Base-by-base conservation (phyloP, 371 early-diverging fungal genomes). In the Parasitella parasitica region DNA sequence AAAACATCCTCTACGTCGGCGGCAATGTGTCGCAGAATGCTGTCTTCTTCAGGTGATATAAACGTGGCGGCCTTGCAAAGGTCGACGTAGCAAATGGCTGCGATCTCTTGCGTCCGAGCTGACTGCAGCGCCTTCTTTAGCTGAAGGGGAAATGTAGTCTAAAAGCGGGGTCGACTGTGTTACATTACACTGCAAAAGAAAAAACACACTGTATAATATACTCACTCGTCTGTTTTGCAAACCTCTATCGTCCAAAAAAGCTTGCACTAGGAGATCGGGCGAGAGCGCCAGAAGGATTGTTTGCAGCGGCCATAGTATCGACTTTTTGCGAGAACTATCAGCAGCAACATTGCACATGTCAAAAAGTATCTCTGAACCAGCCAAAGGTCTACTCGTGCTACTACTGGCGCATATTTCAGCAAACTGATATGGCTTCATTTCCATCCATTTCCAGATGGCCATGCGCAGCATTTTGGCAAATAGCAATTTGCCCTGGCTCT, bases 371-470 rank as follows among this genome's bases (percentile, higher is more conserved):
- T 94, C 92, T n/a, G 85, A 83, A n/a, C 82, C 83, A 55, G 87
- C 89, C 61, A 91, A 88, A 49, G 91, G 67, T 4, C 89, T 82
- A 43, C 77, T 81, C 32, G 81, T 81, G 4, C 67, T 75, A 6
- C 67, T 77, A 6, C 67, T 77, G n/a, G 78, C 75, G 60, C 83
- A 90, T 6, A 92, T 73, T 27, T 75, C 75, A n/a, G 83, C 80
- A 71, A 91, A 92, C 58, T 93, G 91, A 32, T 75, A 57, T 0
- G 93, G 92, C 52, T 85, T 88, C 2, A 81, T 77, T 59, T 92
- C 91, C 43, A 94, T 92, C 92, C 92, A 94, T 67, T 88, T 89
- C 93, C 93, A 94, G 59, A 94, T 91, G 3, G 89, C 85, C n/a
- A 82, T 80, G 51, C 89, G 78, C 41, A 92, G 76, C 48, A 87